Evolutionary conservation across 1,139 yeast species (phyloP), one percentile per base, ranked within the genome.

Genomic region (Geotrichum restrictum): DNA sequence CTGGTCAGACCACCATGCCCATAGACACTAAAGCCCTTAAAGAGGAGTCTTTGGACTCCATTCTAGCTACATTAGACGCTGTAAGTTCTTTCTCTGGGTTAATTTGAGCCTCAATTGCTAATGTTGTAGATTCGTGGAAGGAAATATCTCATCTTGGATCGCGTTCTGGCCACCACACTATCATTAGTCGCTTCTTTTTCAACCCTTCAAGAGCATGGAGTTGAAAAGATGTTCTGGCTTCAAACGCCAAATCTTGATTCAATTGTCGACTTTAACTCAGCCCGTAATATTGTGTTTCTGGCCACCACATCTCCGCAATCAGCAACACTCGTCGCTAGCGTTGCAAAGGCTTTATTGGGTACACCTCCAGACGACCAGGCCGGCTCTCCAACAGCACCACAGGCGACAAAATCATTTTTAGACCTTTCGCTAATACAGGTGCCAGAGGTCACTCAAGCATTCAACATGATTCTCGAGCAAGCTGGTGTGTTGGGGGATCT

Each of bases 211-310:
- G 76, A 76, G 49, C 73, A 72, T 49, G 86, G 83, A 48, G 81
- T 87, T 49, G 78, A 74, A 31, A 76, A 77, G 56, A 79, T 84
- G 19, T 72, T 80, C 21, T 84, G 89, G 86, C 72, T 86, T 2
- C 69, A 68, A 37, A 34, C 64, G 51, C 50, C 59, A 54, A 24
- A 56, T 45, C 55, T 29, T 51, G 52, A 56, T 51, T 31, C 57
- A 57, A 45, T 55, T 53, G 45, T 38, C 10, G 52, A 48, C 29
- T 16, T 44, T 11, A 22, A 37, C 19, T 36, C 53, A 1, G 40
- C 47, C 11, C 45, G 45, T 22, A 48, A 54, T 29, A 36, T 54
- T 34, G 53, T 52, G 14, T 54, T 51, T 36, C 38, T 54, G 3
- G 39, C 56, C 1, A 31, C 32, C n/a, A 43, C 52, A 1, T 38